Evolutionary conservation across 2,329 filamentous ascomycete species (phyloP), one percentile per base, ranked within the genome.

Genomic region (Pseudogymnoascus sp.): DNA sequence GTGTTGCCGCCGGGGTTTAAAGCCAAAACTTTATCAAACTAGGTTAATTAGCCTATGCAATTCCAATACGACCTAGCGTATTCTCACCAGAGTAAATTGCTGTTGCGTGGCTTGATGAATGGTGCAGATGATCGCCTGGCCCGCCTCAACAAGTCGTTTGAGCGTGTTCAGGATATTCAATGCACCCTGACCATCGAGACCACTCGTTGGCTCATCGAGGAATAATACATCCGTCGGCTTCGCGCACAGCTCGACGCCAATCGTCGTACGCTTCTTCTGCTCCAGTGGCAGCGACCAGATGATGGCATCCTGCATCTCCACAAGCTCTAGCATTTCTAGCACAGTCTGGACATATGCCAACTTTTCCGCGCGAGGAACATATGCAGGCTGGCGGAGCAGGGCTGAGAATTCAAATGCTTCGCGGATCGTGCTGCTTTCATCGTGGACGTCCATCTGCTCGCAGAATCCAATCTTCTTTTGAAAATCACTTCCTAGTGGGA

Each of bases 381-480:
- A 79, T 59, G 83, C 83, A 0, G 92, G 89, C 70, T 96, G 92
- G 61, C 92, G 88, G 41, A 96, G 85, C 5, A 92, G 73, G n/a
- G 92, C 92, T 67, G 86, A 90, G 73, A 96, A 96, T 67, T 84
- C 84, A 30, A 97, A 79, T 5, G 91, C 90, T 74, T 96, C 92
- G 62, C 92, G 85, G 26, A 96, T 91, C 1, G 92, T 96, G 0
- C 85, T 77, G 67, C 90, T 94, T 55, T 86, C 79, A 55, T 95
- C 79, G 70, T 96, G 91, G 12, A 96, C 79, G 80, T 96, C 92
- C 70, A 95, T 89, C 71, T 96, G 92, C 70, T 95, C 89, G 37
- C 92, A 90, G 66, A 95, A 95, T 41, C 91, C 91, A 0, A 67
- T 65, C 15, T 67, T 69, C 21, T 90, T 86, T 73, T 95, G 90